Conservation (phyloP, 345 rosid species). For the Moringa oleifera region DNA sequence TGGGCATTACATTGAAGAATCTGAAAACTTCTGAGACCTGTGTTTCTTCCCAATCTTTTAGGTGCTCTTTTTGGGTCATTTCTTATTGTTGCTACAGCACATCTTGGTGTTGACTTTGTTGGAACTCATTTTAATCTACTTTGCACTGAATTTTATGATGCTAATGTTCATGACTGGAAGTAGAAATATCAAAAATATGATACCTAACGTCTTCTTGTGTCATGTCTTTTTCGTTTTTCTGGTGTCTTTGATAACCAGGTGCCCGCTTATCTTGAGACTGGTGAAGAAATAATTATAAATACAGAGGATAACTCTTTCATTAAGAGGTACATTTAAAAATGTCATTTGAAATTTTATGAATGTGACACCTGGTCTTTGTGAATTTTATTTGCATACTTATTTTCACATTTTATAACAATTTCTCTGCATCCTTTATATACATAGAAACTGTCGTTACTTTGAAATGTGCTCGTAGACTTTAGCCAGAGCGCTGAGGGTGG, state of each 20-base stretch:
- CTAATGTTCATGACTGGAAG: neutral
- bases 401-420: too few relatives aligned
- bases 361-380: too few relatives aligned
- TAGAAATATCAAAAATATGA: neutral
- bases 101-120: constrained; percentile 1
- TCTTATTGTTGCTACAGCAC: neutral
- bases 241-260: constrained; percentile 35
- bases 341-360: too few relatives aligned
- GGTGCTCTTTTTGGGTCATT: neutral
- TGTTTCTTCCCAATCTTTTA: too few relatives aligned
- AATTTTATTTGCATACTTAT: too few relatives aligned
- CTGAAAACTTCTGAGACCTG: too few relatives aligned
- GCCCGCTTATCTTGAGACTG: constrained; percentile 67
- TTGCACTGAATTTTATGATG: neutral
- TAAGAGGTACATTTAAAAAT: constrained; percentile 45
- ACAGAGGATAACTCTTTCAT: constrained; percentile 68
- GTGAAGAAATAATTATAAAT: constrained; percentile 68
- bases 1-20: neutral
- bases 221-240: neutral
- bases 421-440: too few relatives aligned
- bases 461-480: too few relatives aligned
- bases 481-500: too few relatives aligned
- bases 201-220: neutral
- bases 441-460: too few relatives aligned
- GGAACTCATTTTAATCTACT: too few relatives aligned